Percentiles rank a stretch among this genome's conserved stretches.
Evolutionary conservation across 176 grass and related monocot genomes (phyloP).

Genomic region (Leersia perrieri): DNA sequence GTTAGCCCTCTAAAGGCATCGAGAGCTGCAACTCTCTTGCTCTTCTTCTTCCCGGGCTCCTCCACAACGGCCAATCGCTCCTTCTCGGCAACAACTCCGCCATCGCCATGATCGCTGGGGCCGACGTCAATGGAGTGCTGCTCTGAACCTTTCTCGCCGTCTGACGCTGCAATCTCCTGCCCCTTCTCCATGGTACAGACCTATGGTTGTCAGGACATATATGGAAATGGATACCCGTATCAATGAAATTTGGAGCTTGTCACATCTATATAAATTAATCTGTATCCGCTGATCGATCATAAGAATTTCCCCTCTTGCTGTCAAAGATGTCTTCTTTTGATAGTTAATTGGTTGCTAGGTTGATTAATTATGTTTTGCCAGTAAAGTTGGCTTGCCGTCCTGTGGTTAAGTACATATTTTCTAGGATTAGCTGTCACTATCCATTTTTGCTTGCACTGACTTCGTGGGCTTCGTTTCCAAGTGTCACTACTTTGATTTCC

Average conservation of each 20-base stretch:
- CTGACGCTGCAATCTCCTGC: conserved; percentile 34
- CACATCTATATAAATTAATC: background rate
- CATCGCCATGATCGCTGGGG: background rate
- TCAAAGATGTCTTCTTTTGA: background rate
- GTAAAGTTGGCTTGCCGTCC: conserved; percentile 37
- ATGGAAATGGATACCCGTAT: background rate
- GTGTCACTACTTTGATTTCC: conserved; percentile 2
- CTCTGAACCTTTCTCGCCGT: background rate
- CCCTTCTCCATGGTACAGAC: conserved; percentile 37
- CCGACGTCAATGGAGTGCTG: conserved; percentile 42
- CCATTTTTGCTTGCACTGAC: conserved; percentile 11
- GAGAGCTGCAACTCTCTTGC: conserved; percentile 66
- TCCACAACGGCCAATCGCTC: conserved; percentile 14
- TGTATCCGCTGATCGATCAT: background rate
- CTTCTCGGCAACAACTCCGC: background rate
- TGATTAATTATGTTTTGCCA: background rate
- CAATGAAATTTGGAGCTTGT: background rate
- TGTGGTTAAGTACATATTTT: conserved; percentile 7
- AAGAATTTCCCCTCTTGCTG: conserved; percentile 13
- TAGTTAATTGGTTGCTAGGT: background rate
- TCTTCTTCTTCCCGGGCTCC: conserved; percentile 27
- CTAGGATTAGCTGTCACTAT: background rate
- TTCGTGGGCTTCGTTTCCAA: conserved; percentile 23
- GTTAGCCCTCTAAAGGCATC: conserved; percentile 94
- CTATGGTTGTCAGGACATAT: background rate